Conservation (phyloP, 331 rosid genomes). For the Quercus lobata region DNA sequence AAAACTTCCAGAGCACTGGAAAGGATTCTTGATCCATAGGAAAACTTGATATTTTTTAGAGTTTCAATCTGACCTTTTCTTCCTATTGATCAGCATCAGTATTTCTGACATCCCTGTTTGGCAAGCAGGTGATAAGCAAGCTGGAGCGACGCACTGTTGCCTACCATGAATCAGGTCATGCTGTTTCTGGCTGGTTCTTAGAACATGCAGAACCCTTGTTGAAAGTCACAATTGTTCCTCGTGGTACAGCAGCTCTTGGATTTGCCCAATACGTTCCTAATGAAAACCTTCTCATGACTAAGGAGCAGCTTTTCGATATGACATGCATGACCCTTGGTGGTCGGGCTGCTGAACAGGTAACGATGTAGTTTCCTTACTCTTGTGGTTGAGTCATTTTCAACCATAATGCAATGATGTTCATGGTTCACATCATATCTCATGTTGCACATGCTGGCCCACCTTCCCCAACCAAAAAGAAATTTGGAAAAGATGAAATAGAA, state of each 20-base stretch:
- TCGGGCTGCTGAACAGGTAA: constrained; percentile 97
- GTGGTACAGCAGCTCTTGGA: constrained; percentile 96
- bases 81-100: background rate
- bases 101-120: background rate
- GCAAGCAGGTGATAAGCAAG: constrained; percentile 81
- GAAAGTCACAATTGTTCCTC: constrained; percentile 92
- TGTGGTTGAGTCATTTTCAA: background rate
- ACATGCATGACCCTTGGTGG: constrained; percentile 98
- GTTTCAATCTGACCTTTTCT: background rate
- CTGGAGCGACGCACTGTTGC: constrained; percentile 88
- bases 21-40: background rate
- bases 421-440: background rate
- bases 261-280: constrained; percentile 91
- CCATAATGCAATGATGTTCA: background rate
- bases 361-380: background rate
- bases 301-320: constrained; percentile 92
- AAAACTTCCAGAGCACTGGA: background rate
- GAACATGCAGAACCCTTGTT: constrained; percentile 82
- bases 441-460: background rate
- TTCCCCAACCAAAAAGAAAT: background rate
- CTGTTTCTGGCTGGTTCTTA: constrained; percentile 92
- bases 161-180: constrained; percentile 95
- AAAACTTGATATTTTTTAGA: background rate
- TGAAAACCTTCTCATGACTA: constrained; percentile 88
- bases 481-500: background rate